phyloP scores from a whole-genome alignment of 352 stramenopile genomes.

The Globisporangium recalcitrans region DNA sequence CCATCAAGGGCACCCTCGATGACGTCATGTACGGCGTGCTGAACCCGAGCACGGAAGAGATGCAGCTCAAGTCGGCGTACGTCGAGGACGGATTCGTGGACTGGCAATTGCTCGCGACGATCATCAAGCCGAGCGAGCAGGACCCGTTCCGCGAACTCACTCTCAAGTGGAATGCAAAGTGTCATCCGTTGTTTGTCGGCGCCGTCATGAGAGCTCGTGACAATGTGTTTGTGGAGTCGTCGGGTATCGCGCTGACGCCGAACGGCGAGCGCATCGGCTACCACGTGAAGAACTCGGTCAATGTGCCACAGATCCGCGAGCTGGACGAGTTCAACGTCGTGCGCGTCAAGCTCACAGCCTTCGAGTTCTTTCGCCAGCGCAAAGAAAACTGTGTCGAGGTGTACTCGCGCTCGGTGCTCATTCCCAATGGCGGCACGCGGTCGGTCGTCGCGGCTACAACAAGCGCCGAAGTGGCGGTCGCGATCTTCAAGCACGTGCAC shows the following conservation, averaged over 20 bases:
- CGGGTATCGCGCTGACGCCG: not conserved
- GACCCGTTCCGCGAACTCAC: not conserved
- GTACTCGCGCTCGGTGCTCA: too few relatives aligned
- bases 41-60: conserved; percentile 28
- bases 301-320: not conserved
- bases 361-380: conserved; percentile 2
- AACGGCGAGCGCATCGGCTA: conserved; percentile 1
- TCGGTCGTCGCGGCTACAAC: too few relatives aligned
- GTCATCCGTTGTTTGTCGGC: not conserved
- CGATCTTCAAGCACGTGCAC: too few relatives aligned
- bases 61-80: conserved; percentile 51
- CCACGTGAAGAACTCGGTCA: not conserved
- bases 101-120: conserved; percentile 14
- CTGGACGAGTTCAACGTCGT: conserved; percentile 2
- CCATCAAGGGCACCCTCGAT: conserved; percentile 31
- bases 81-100: conserved; percentile 44
- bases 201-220: not conserved
- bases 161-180: not conserved
- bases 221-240: not conserved
- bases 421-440: too few relatives aligned
- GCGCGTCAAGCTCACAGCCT: not conserved
- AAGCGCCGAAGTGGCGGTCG: too few relatives aligned
- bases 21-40: conserved; percentile 43
- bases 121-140: not conserved
- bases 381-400: too few relatives aligned